Percentiles rank a stretch among this genome's conserved stretches.
phyloP scores from a whole-genome alignment of 345 rosid genomes.

The Balakata baccata region DNA sequence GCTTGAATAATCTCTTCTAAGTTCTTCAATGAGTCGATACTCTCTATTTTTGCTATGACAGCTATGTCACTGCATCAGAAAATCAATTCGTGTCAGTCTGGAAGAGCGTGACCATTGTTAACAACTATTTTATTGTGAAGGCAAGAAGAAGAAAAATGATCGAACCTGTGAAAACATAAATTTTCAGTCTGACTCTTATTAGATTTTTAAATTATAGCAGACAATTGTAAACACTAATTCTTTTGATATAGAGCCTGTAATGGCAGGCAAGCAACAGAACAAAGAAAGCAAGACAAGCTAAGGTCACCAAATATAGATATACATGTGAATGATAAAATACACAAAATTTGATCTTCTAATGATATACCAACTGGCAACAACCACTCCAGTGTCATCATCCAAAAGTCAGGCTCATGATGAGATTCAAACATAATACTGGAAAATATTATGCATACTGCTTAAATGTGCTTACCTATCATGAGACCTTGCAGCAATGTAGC shows the following conservation, averaged over 20 bases:
- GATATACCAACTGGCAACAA: background rate
- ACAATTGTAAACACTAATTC: background rate
- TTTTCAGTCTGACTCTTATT: background rate
- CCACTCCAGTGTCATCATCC: background rate
- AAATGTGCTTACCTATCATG: constrained; percentile 54
- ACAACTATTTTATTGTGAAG: background rate
- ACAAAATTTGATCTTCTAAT: background rate
- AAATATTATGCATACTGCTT: background rate
- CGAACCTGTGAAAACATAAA: background rate
- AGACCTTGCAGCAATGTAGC: constrained; percentile 91
- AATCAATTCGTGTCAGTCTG: constrained; percentile 15
- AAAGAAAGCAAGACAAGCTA: constrained; percentile 4
- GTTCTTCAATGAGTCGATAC: constrained; percentile 82
- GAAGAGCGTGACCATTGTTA: background rate
- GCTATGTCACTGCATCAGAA: constrained; percentile 64
- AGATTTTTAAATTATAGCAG: background rate
- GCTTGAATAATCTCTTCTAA: constrained; percentile 84
- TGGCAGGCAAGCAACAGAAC: background rate
- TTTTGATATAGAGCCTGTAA: background rate
- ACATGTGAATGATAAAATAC: background rate
- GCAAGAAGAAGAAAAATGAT: background rate
- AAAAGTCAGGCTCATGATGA: background rate
- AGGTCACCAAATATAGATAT: background rate
- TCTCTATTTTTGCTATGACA: constrained; percentile 94
- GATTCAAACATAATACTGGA: background rate